Percentiles rank a stretch among this genome's conserved stretches.
phyloP scores from a whole-genome alignment of 768 basidiomycete genomes.

The Pilatotrama ljubarskyi region DNA sequence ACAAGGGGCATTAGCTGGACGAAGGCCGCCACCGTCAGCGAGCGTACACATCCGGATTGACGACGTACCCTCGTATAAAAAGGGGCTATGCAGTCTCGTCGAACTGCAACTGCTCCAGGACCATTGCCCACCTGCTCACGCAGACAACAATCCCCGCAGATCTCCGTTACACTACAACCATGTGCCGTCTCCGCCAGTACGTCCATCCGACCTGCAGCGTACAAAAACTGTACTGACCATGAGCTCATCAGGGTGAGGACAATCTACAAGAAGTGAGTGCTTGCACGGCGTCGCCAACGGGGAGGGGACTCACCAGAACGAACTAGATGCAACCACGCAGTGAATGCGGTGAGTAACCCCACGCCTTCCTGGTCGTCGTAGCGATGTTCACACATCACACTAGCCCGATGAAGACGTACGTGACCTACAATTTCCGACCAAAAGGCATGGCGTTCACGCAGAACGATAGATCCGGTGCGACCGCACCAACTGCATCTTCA shows the following conservation, averaged over 20 bases:
- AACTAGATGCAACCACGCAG: conserved; percentile 47
- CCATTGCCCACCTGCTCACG: background rate
- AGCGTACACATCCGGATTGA: background rate
- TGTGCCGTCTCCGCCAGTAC: conserved; percentile 60
- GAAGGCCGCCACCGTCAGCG: background rate
- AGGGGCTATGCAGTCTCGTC: background rate
- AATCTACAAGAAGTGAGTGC: conserved; percentile 34
- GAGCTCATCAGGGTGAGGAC: conserved; percentile 42
- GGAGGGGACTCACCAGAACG: background rate
- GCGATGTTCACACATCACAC: conserved; percentile 7
- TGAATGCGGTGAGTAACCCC: conserved; percentile 40
- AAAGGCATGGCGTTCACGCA: background rate
- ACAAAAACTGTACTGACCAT: background rate
- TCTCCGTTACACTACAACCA: conserved; percentile 24
- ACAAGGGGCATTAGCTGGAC: background rate
- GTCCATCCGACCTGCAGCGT: conserved; percentile 23
- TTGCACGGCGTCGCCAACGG: background rate
- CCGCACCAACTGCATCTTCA: conserved; percentile 51
- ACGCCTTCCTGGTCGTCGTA: background rate
- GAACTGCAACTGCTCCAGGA: background rate
- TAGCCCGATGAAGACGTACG: conserved; percentile 42
- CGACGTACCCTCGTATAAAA: conserved; percentile 8
- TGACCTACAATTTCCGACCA: too few relatives aligned
- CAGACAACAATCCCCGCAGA: background rate
- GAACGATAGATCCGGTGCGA: conserved; percentile 48